Evolutionary conservation across 208 protist species (phyloP), one percentile per base, ranked within the genome.

Genomic region (Vickermania ingenoplastis): DNA sequence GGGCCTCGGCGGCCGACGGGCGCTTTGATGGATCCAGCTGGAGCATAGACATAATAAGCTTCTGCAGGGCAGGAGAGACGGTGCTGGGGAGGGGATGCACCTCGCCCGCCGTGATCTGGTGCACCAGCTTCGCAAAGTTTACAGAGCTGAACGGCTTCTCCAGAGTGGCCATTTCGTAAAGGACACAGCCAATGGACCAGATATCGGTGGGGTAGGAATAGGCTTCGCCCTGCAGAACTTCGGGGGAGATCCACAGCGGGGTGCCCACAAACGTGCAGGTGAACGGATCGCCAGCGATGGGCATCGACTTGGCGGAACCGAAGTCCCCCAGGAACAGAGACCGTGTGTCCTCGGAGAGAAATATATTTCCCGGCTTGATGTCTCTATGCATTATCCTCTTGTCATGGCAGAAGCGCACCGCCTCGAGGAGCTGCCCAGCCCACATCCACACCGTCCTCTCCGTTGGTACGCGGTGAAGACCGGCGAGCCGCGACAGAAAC

Each of bases 321-420:
- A 92, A 92, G 66, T 92, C 81, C 5, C 85, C 85, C 2, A 89
- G 65, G 54, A 79, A 79, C 1, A 88, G 30, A 49, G 68, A 53
- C 22, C 69, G 65, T 49, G 63, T 67, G 48, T 89, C 78, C 1
- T 65, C 41, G 29, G 70, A 79, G 25, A 94, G 67, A 53, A 96
- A 91, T 13, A 95, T 82, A 67, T 97, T 97, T 41, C 81, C 72
- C 2, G 92, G 80, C 57, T 95, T 97, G 64, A 97, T 87, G 68
- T 97, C 92, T 24, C 92, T 73, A 60, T 97, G 92, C 28, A 96
- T 79, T 53, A 97, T 77, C 13, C 70, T 68, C 30, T 87, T 52
- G 2, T 75, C 64, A 55, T 97, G 92, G 61, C 83, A 92, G 67
- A 84, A 92, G 57, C 74, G 67, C 45, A 97, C 59, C 17, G 89